A percentile compares a stretch with the other conserved stretches of the same genome.
Conservation (phyloP, 2,329 filamentous ascomycete species). For the Curvularia sp. region DNA sequence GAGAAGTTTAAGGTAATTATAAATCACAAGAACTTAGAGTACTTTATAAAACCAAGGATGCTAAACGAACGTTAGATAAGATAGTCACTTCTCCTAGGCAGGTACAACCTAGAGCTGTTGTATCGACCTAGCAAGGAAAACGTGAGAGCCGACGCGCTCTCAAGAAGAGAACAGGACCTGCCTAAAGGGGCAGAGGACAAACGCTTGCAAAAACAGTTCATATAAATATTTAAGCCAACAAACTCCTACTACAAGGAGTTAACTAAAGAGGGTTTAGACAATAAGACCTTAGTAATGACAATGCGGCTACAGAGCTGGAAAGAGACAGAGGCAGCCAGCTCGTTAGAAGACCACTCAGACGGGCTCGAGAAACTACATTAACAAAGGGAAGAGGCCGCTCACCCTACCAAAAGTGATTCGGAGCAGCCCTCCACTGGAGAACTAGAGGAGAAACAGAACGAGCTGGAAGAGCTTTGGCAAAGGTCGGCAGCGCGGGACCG, state of each 20-base stretch:
- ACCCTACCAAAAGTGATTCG: too few species aligned
- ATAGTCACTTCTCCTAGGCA: conserved; percentile 21
- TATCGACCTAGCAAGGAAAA: conserved; percentile 4
- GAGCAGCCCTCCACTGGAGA: too few species aligned
- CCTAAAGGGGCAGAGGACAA: neutral
- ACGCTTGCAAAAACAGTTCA: neutral
- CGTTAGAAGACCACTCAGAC: neutral
- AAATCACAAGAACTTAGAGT: conserved; percentile 41
- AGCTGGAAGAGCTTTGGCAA: too few species aligned
- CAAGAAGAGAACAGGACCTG: conserved; percentile 6
- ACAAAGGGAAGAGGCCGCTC: too few species aligned
- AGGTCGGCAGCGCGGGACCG: neutral
- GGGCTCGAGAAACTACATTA: too few species aligned
- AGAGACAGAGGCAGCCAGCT: neutral
- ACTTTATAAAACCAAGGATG: conserved; percentile 36
- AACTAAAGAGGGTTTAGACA: neutral
- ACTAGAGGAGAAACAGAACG: too few species aligned
- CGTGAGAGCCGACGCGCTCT: conserved; percentile 3
- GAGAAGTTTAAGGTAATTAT: too few species aligned
- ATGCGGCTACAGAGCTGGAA: too few species aligned
- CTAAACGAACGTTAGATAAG: conserved; percentile 35
- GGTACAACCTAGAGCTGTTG: conserved; percentile 6
- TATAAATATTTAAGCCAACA: neutral
- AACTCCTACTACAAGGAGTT: neutral
- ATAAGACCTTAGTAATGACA: neutral